A percentile compares a stretch with the other conserved stretches of the same genome.
These are phyloP conservation scores for Borovskyia barvae DNA, from an alignment of 208 protist genomes.

Conservation along the genomic window DNA sequence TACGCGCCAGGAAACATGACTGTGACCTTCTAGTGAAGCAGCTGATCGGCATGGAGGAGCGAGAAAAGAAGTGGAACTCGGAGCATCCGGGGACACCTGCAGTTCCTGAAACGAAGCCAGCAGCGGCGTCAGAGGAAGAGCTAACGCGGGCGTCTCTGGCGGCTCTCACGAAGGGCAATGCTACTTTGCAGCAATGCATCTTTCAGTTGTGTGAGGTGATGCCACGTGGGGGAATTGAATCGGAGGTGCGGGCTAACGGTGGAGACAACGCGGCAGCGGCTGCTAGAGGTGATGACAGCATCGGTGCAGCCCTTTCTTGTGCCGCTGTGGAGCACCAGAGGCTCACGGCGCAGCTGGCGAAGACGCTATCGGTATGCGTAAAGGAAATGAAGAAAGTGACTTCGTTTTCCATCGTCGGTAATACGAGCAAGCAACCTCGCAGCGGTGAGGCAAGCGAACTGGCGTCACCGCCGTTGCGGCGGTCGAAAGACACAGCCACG, in stretches of 20 bases:
- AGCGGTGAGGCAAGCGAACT: background rate
- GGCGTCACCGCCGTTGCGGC: too few species aligned
- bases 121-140: constrained; percentile 13
- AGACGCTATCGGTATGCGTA: constrained; percentile 1
- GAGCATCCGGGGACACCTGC: background rate
- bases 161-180: constrained; percentile 25
- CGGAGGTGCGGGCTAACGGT: background rate
- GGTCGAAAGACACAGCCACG: too few species aligned
- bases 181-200: constrained; percentile 24
- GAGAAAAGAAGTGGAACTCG: constrained; percentile 24
- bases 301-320: constrained; percentile 15
- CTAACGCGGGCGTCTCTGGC: constrained; percentile 15
- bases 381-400: too few species aligned
- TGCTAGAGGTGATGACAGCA: background rate
- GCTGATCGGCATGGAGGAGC: constrained; percentile 46
- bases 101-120: background rate
- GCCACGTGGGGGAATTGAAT: background rate
- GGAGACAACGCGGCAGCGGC: background rate
- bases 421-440: background rate
- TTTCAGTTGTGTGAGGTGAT: background rate
- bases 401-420: too few species aligned
- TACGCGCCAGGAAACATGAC: constrained; percentile 62
- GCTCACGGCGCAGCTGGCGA: constrained; percentile 13
- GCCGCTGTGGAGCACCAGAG: constrained; percentile 24
- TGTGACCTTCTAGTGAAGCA: constrained; percentile 49